Percentiles rank a stretch among this genome's conserved stretches.
Evolutionary conservation across 306 rosid genomes (phyloP).

Genomic region (Gillenia trifoliata): DNA sequence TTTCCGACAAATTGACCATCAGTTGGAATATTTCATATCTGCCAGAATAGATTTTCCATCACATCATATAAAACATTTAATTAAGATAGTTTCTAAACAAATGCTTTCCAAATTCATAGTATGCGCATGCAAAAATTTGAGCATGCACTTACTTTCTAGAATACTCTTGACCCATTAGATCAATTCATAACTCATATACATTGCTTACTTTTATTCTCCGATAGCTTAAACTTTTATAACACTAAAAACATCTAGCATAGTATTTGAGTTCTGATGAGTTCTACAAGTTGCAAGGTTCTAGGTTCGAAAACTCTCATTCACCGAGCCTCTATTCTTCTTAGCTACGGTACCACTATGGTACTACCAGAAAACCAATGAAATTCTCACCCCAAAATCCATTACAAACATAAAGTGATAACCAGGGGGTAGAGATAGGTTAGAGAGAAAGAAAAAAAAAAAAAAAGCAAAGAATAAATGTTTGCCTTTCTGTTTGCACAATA

Average conservation of each 20-base stretch:
- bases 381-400: not conserved
- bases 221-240: not conserved
- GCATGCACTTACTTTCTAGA: constrained; percentile 1
- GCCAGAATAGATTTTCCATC: constrained; percentile 24
- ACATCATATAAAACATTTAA: not conserved
- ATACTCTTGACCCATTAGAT: not conserved
- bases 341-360: not conserved
- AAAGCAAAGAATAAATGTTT: not conserved
- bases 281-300: not conserved
- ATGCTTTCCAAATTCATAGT: not conserved
- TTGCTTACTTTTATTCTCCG: not conserved
- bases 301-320: not conserved
- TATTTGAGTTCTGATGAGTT: not conserved
- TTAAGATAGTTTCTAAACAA: not conserved
- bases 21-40: constrained; percentile 98
- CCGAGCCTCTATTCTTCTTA: not conserved
- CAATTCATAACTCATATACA: not conserved
- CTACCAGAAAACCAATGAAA: not conserved
- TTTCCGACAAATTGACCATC: constrained; percentile 92
- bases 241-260: not conserved
- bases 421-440: not conserved
- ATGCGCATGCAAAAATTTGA: not conserved
- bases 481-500: not conserved
- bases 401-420: no score
- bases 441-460: not conserved